Base-by-base conservation (phyloP, 2,329 filamentous ascomycete species). In the Metarhizium anisopliae region DNA sequence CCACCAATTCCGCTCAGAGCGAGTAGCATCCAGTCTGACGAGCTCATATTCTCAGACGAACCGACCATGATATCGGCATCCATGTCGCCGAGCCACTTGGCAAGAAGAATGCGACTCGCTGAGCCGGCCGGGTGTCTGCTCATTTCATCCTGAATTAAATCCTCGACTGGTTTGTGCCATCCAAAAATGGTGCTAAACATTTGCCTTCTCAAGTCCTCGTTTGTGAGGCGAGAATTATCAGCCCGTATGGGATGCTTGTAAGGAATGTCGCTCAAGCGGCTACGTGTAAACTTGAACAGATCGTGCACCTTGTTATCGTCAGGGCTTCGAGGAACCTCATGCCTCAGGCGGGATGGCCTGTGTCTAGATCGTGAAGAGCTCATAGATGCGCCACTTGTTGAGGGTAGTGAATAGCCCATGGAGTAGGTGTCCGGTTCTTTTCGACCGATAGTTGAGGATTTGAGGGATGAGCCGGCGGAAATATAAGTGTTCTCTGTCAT, bases 131-230 rank as follows among this genome's bases (percentile, higher is more conserved):
- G 78, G 66, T 96, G 90, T 20, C 86, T 81, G 58, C 78, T 80
- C 74, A 95, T 78, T 69, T 99, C 94, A 68, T 97, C 92, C 10
- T 85, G 82, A 54, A 99, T 83, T 51, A 99, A 73, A 49, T 86
- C 85, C 50, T 90, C 81, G 45, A 93, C 85, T 62, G 95, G 90
- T 55, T 86, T 85, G 53, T 93, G 86, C 92, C 94, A 99, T 3
- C 94, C 94, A 69, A 99, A 99, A 2, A 99, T 91, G 6, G 92
- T 87, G 62, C 81, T 89, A 4, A 99, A 79, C 92, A 99, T 96
- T 69, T 96, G 92, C 50, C 81, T 81, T 51, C 93, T 85, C 49
- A 96, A 79, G 61, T 95, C 86, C 62, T 96, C 87, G 58, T 85
- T 86, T 3, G 87, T 89, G 29, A 90, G 72, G 32, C 79, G 79